Percentiles rank a stretch among this genome's conserved stretches.
Conservation (phyloP, 192 early-diverging fungal genomes). For the Fimicolochytrium jonesii region DNA sequence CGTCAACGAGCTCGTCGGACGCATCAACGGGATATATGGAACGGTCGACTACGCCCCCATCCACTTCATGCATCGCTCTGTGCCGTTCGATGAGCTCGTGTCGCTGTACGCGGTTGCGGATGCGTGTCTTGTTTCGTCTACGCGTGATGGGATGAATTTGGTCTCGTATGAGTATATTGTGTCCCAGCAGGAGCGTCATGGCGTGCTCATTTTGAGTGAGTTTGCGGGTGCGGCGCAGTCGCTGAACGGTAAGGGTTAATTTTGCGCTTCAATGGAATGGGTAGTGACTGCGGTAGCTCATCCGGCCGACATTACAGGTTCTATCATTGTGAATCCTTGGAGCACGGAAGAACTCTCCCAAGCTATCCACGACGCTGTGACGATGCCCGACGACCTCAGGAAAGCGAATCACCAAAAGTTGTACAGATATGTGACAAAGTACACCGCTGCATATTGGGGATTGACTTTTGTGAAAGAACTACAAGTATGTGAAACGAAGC, state of each 20-base stretch:
- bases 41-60: slow-evolving; percentile 98
- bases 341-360: slow-evolving; percentile 93
- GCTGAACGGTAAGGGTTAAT: slow-evolving; percentile 68
- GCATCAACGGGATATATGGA: slow-evolving; percentile 94
- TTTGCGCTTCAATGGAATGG: neutral
- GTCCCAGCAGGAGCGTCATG: slow-evolving; percentile 79
- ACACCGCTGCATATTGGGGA: slow-evolving; percentile 98
- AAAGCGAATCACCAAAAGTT: slow-evolving; percentile 86
- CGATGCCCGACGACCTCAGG: slow-evolving; percentile 79
- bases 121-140: slow-evolving; percentile 94
- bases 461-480: slow-evolving; percentile 89
- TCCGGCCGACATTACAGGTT: slow-evolving; percentile 60
- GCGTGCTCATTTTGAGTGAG: slow-evolving; percentile 93
- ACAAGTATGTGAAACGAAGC: no score
- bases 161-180: slow-evolving; percentile 98
- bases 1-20: slow-evolving; percentile 96
- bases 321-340: slow-evolving; percentile 99
- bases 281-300: neutral
- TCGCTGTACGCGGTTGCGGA: slow-evolving; percentile 94
- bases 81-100: slow-evolving; percentile 91
- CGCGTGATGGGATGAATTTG: slow-evolving; percentile 99
- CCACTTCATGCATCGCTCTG: slow-evolving; percentile 96
- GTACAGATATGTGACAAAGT: slow-evolving; percentile 90
- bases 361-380: slow-evolving; percentile 86
- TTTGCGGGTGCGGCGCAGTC: slow-evolving; percentile 99